Conservation (phyloP, 441 rosid genomes). For the Dalechampia spathulata region DNA sequence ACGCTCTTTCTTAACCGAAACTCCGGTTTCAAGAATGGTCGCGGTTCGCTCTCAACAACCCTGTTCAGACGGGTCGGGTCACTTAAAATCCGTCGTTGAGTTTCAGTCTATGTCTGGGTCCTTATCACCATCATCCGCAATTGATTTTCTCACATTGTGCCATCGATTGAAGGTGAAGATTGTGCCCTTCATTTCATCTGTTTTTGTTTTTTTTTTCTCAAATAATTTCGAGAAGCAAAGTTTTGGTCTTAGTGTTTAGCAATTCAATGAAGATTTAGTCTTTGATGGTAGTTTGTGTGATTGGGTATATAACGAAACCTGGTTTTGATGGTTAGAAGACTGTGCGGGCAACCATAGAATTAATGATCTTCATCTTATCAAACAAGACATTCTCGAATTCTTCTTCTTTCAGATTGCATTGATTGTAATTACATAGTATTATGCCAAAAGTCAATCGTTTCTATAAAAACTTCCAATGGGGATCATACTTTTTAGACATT, state of each 20-base stretch:
- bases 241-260: neutral
- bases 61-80: conserved; percentile 22
- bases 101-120: conserved; percentile 25
- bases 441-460: no score
- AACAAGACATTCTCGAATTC: no score
- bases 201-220: no score
- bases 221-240: neutral
- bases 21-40: conserved; percentile 31
- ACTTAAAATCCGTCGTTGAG: conserved; percentile 16
- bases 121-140: conserved; percentile 42
- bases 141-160: conserved; percentile 80
- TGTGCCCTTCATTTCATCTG: no score
- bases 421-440: no score
- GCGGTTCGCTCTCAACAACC: conserved; percentile 37
- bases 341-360: no score
- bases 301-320: no score
- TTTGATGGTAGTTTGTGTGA: neutral
- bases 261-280: neutral
- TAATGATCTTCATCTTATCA: no score
- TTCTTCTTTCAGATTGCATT: no score
- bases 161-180: conserved; percentile 67
- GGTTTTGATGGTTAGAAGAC: no score
- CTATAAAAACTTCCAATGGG: no score
- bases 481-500: no score
- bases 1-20: conserved; percentile 19